phyloP scores from a whole-genome alignment of 306 rosid species.

The Trifolium subterraneum region DNA sequence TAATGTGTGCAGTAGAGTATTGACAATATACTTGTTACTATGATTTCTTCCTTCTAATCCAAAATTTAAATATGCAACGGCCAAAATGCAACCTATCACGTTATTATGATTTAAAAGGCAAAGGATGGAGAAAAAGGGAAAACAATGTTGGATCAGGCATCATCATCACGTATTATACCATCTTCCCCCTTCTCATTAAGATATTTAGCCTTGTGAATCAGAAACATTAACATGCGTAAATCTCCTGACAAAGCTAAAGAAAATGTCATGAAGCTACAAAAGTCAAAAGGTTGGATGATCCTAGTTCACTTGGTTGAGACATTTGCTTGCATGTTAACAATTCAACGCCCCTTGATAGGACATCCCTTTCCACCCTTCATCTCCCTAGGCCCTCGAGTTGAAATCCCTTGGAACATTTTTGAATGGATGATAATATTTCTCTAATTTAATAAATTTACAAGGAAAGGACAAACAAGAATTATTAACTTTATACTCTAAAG shows the following conservation, averaged over 20 bases:
- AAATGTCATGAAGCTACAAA: slow-evolving; percentile 19
- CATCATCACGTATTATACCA: slow-evolving; percentile 2
- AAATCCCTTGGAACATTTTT: neutral
- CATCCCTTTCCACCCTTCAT: slow-evolving; percentile 14
- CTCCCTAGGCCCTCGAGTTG: slow-evolving; percentile 13
- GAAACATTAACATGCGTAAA: neutral
- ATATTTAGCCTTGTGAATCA: neutral
- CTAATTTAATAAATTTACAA: neutral
- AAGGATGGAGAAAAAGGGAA: neutral
- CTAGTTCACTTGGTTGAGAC: slow-evolving; percentile 3
- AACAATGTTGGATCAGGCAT: neutral
- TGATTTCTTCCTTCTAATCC: too few relatives aligned
- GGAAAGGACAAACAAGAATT: neutral
- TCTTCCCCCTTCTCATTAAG: neutral
- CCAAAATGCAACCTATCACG: neutral
- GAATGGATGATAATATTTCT: neutral
- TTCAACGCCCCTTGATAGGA: neutral
- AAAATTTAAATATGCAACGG: too few relatives aligned
- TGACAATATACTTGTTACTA: slow-evolving; percentile 3
- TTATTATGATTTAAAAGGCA: neutral
- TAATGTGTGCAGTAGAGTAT: neutral
- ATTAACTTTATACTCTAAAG: neutral
- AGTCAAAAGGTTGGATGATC: neutral
- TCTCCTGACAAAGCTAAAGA: slow-evolving; percentile 12
- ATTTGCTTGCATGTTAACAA: slow-evolving; percentile 8